Conservation (phyloP, 2,329 filamentous ascomycete genomes). For the Sporothrix pallida region DNA sequence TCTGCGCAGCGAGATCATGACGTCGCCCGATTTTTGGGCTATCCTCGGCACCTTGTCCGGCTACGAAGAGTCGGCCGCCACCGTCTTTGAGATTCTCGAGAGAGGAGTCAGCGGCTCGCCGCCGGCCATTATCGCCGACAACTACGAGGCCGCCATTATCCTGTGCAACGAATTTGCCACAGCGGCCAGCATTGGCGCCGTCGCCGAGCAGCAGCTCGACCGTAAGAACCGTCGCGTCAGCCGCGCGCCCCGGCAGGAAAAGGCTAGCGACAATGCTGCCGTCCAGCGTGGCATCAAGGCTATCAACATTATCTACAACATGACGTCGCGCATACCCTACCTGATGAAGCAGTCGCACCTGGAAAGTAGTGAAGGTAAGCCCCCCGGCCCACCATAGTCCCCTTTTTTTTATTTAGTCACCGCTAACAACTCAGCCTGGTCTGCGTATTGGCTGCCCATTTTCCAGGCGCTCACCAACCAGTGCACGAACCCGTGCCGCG, state of each 20-base stretch:
- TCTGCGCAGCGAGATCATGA: slow-evolving; percentile 89
- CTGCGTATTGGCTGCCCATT: slow-evolving; percentile 95
- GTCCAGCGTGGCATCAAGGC: slow-evolving; percentile 81
- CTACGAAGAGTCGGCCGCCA: slow-evolving; percentile 71
- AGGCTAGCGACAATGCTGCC: slow-evolving; percentile 69
- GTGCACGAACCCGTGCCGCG: slow-evolving; percentile 91
- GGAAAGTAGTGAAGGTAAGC: slow-evolving; percentile 77
- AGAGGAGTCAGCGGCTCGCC: slow-evolving; percentile 74
- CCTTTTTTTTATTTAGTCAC: no score
- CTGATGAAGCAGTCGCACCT: slow-evolving; percentile 94
- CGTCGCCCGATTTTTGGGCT: slow-evolving; percentile 96
- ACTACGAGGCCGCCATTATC: slow-evolving; percentile 86
- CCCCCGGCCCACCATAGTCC: background rate
- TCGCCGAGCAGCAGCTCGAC: slow-evolving; percentile 72
- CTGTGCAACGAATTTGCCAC: slow-evolving; percentile 90
- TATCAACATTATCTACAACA: slow-evolving; percentile 77
- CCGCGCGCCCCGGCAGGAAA: slow-evolving; percentile 57
- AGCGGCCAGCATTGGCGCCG: slow-evolving; percentile 74
- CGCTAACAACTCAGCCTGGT: slow-evolving; percentile 71
- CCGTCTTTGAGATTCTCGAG: slow-evolving; percentile 88
- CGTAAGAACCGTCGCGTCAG: slow-evolving; percentile 45
- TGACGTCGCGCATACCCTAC: slow-evolving; percentile 80
- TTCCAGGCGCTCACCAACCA: slow-evolving; percentile 87
- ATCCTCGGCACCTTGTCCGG: slow-evolving; percentile 78
- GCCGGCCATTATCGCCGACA: slow-evolving; percentile 88